A percentile compares a stretch with the other conserved stretches of the same genome.
phyloP scores from a whole-genome alignment of 2,329 filamentous ascomycete species.

The Chlorencoelia australis region DNA sequence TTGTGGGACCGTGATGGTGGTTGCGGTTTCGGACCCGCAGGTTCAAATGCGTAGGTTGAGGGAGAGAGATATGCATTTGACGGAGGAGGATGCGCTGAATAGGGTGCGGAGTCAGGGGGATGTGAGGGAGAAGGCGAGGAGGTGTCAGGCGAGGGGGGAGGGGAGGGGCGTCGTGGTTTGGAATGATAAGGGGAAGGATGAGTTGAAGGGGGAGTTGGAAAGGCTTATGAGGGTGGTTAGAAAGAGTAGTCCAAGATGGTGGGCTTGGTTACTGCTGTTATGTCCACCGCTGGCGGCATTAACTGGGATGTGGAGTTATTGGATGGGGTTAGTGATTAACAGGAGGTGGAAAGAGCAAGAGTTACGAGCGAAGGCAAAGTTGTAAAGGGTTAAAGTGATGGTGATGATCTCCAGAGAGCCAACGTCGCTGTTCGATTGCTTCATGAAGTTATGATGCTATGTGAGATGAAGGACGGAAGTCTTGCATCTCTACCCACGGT shows the following conservation, averaged over 20 bases:
- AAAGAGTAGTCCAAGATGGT: slow-evolving; percentile 44
- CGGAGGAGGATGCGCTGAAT: slow-evolving; percentile 77
- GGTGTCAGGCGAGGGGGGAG: slow-evolving; percentile 54
- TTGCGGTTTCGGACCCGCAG: slow-evolving; percentile 68
- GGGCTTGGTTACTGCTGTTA: slow-evolving; percentile 61
- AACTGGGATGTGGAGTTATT: slow-evolving; percentile 61
- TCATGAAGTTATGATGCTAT: too few relatives aligned
- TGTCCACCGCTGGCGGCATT: slow-evolving; percentile 66
- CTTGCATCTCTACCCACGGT: not conserved
- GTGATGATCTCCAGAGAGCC: not conserved
- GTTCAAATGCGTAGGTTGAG: slow-evolving; percentile 75
- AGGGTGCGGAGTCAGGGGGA: slow-evolving; percentile 80
- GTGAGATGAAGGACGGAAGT: too few relatives aligned
- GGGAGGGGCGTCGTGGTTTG: slow-evolving; percentile 72
- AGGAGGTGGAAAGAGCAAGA: slow-evolving; percentile 56
- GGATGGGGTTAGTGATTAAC: slow-evolving; percentile 61
- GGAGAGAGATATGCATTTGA: slow-evolving; percentile 67
- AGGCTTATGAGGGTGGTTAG: slow-evolving; percentile 54
- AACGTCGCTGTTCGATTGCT: not conserved
- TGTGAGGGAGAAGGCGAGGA: slow-evolving; percentile 70
- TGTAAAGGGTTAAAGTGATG: slow-evolving; percentile 29
- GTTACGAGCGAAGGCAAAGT: slow-evolving; percentile 47
- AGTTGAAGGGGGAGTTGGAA: slow-evolving; percentile 57
- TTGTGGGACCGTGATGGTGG: slow-evolving; percentile 78
- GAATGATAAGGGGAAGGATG: slow-evolving; percentile 72